Percentiles rank a stretch among this genome's conserved stretches.
Evolutionary conservation across 2,329 filamentous ascomycete species (phyloP).

Genomic region (Lachnellula occidentalis): DNA sequence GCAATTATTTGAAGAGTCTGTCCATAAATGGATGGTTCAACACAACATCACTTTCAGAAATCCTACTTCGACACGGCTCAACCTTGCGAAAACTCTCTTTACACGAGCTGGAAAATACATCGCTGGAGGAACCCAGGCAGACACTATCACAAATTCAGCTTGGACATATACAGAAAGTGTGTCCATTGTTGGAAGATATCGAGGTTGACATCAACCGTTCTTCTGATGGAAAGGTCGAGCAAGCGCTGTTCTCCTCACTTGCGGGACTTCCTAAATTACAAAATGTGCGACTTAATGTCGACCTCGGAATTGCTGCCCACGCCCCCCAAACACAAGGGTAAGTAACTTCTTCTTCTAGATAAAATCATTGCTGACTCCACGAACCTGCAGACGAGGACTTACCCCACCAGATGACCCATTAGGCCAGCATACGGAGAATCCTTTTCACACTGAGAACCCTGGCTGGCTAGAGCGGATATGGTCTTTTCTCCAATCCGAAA

Average conservation of each 20-base stretch:
- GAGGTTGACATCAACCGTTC: background rate
- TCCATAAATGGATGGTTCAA: background rate
- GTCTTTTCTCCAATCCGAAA: background rate
- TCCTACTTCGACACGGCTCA: background rate
- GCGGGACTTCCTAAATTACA: background rate
- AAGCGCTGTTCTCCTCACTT: background rate
- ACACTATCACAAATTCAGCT: background rate
- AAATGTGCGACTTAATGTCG: background rate
- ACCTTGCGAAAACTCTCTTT: background rate
- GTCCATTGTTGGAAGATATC: background rate
- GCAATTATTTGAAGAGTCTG: background rate
- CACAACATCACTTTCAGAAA: background rate
- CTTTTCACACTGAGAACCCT: background rate
- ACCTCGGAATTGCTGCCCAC: background rate
- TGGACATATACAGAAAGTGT: background rate
- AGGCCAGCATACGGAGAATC: background rate
- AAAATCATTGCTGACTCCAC: background rate
- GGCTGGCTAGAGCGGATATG: background rate
- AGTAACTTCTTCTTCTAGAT: background rate
- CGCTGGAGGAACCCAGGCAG: background rate
- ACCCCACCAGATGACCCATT: too few relatives aligned
- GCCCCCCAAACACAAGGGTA: too few relatives aligned
- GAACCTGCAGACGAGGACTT: too few relatives aligned
- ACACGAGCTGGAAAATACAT: background rate
- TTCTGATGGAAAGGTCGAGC: background rate